Evolutionary conservation across 257 asterid species (phyloP), one percentile per base, ranked within the genome.

Genomic region (Ballota nigra): DNA sequence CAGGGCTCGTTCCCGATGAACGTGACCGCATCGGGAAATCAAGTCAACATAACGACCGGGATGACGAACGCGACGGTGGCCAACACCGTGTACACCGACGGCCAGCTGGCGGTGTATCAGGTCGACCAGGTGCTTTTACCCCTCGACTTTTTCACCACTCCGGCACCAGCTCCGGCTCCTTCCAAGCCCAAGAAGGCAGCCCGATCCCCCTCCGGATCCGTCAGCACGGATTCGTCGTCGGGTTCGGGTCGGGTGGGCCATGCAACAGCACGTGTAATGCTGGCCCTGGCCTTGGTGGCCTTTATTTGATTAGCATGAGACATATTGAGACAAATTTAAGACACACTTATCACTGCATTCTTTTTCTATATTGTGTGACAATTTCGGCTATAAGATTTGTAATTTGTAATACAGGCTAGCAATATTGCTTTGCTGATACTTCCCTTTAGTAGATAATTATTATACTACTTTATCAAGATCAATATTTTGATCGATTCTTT

Each of bases 41-140:
- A 76, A 52, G 78, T 86, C 13, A 85, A 82, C 67, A 80, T 88
- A 26, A 81, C 86, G 7, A 81, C 90, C 0, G 92, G 90, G 0
- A 66, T 79, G 34, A 82, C 82, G 10, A 83, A 85, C 34, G 79
- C 96, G 3, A 80, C 86, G 5, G 74, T 86, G 53, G 70, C 77
- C 19, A 72, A 60, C 66, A 77, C 86, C 0, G 31, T 88, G 0
- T 86, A 83, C 64, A 75, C 82, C 0, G 88, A 86, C 58, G 62
- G 66, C 13, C 85, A 83, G 69, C 74, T 86, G 29, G 92, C 96
- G 0, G 79, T 86, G 15, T 86, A 85, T 57, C 78, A 83, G 75
- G 89, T 88, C 13, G 85, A 87, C 40, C 71, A 81, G 8, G 93
- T 87, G 51, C 79, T 89, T 73, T 83, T 89, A 4, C 91, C 96